These are phyloP conservation scores for Cyclotella choctawhatcheeana DNA, from an alignment of 108 stramenopile species.

Conservation along the genomic window DNA sequence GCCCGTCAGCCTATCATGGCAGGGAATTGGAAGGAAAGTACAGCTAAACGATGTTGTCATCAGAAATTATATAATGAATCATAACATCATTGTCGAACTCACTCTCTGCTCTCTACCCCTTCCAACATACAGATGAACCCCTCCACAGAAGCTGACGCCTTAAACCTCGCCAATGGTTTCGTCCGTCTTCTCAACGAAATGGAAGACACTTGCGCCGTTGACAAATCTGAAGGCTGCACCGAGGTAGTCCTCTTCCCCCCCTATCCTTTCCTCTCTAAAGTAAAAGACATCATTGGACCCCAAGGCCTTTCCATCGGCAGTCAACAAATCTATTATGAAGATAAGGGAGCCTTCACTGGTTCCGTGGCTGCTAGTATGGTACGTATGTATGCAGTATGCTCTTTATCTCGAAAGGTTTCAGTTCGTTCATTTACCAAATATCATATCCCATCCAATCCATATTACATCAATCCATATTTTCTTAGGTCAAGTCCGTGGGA, in stretches of 20 bases:
- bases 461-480: too few species aligned
- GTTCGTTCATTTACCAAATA: too few species aligned
- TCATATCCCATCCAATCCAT: too few species aligned
- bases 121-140: conserved; percentile 75
- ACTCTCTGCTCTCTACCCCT: too few species aligned
- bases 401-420: too few species aligned
- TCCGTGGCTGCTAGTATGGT: conserved; percentile 77
- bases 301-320: conserved; percentile 77
- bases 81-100: too few species aligned
- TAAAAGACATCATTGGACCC: conserved; percentile 57
- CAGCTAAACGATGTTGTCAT: neutral
- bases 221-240: conserved; percentile 44
- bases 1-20: conserved; percentile 63
- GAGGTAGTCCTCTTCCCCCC: conserved; percentile 87
- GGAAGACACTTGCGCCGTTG: conserved; percentile 50
- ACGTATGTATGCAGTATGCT: too few species aligned
- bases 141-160: conserved; percentile 64
- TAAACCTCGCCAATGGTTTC: conserved; percentile 61
- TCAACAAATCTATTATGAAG: conserved; percentile 74
- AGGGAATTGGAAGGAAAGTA: conserved; percentile 77
- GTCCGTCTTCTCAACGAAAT: conserved; percentile 42
- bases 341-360: conserved; percentile 84
- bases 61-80: neutral
- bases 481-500: conserved; percentile 61
- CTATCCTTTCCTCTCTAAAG: conserved; percentile 66